Conservation (phyloP, 2,329 filamentous ascomycete genomes). For the Xylariaceae sp. region DNA sequence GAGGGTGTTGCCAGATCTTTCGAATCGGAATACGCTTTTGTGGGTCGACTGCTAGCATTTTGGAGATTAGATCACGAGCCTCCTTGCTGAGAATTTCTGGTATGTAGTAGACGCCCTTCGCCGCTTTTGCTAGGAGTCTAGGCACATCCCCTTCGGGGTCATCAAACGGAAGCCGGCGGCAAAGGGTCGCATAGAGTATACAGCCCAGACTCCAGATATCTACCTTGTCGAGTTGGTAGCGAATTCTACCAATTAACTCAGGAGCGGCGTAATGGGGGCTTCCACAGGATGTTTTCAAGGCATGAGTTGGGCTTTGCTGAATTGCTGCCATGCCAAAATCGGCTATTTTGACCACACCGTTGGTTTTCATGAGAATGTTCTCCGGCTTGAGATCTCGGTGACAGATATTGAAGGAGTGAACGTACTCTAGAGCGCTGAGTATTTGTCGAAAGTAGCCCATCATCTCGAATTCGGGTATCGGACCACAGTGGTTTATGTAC, state of each 20-base stretch:
- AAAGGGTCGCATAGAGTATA: conserved; percentile 86
- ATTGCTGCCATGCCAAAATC: conserved; percentile 98
- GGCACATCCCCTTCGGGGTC: conserved; percentile 61
- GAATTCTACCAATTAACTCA: conserved; percentile 74
- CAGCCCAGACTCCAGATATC: conserved; percentile 96
- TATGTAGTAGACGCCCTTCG: conserved; percentile 66
- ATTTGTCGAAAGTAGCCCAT: conserved; percentile 92
- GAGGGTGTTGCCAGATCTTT: conserved; percentile 84
- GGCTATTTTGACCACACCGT: conserved; percentile 86
- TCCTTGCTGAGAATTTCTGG: conserved; percentile 69
- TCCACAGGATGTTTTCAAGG: conserved; percentile 88
- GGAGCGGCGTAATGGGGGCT: conserved; percentile 97
- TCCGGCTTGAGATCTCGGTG: conserved; percentile 97
- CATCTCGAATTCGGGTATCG: conserved; percentile 79
- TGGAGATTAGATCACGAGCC: conserved; percentile 77
- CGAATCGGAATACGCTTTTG: conserved; percentile 78
- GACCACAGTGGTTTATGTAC: conserved; percentile 77
- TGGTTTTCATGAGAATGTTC: conserved; percentile 85
- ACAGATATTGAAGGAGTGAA: conserved; percentile 92
- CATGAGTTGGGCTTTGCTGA: conserved; percentile 78
- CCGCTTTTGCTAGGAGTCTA: conserved; percentile 67
- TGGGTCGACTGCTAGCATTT: conserved; percentile 81
- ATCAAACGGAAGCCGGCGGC: conserved; percentile 84
- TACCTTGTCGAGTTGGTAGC: conserved; percentile 82
- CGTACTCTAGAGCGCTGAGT: conserved; percentile 89